Evolutionary conservation across 163 green algal genomes (phyloP).

Genomic region (Scenedesmus sp.): DNA sequence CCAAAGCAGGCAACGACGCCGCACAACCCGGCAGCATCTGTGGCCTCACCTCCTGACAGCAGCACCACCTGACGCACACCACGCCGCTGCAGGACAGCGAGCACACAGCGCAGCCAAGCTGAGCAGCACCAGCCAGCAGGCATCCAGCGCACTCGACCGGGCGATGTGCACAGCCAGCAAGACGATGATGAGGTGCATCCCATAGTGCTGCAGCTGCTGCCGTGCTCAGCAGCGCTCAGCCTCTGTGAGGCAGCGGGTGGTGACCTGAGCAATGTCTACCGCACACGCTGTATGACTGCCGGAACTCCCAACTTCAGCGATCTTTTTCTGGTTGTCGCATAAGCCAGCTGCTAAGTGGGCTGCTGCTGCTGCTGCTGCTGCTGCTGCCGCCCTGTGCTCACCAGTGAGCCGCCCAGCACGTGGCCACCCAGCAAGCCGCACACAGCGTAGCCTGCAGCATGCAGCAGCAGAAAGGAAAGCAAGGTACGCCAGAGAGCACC

Average conservation of each 20-base stretch:
- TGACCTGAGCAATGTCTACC: background rate
- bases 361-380: background rate
- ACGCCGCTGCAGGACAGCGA: constrained; percentile 47
- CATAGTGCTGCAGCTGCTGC: background rate
- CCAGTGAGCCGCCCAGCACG: constrained; percentile 69
- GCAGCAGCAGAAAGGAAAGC: constrained; percentile 10
- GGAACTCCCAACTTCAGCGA: too few species aligned
- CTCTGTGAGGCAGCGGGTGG: too few species aligned
- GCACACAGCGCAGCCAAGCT: background rate
- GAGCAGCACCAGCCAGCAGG: background rate
- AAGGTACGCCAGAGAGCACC: background rate
- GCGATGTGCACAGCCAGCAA: too few species aligned
- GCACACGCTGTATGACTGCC: too few species aligned
- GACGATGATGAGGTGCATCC: too few species aligned
- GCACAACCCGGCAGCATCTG: background rate
- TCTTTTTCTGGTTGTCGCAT: too few species aligned
- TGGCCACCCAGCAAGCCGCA: constrained; percentile 67
- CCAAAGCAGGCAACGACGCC: background rate
- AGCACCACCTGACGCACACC: constrained; percentile 64
- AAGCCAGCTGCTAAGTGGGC: too few species aligned
- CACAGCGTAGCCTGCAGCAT: constrained; percentile 62
- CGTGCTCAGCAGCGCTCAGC: too few species aligned
- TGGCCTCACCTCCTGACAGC: constrained; percentile 62
- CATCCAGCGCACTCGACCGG: background rate
- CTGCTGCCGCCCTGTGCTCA: constrained; percentile 44